Evolutionary conservation across 1,284 basidiomycete species (phyloP).

Genomic region (Apiotrichum montevideense): DNA sequence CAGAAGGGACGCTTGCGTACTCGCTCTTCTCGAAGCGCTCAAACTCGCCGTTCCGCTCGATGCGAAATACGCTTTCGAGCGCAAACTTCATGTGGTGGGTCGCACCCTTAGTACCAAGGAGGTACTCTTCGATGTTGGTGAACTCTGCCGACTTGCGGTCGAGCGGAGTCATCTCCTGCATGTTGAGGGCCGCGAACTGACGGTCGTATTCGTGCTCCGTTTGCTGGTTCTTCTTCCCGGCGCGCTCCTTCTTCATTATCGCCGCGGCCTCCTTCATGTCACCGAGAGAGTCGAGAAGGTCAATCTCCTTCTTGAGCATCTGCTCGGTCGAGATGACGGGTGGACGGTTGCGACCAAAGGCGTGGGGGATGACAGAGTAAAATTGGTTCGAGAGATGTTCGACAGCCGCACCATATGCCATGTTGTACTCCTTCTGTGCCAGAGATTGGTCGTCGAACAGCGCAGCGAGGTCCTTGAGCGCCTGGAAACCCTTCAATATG

Average conservation of each 20-base stretch:
- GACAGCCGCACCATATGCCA: conserved; percentile 40
- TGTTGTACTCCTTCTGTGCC: conserved; percentile 28
- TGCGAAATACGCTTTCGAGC: conserved; percentile 54
- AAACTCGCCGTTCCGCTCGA: conserved; percentile 54
- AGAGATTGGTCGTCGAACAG: conserved; percentile 51
- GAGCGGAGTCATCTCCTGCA: conserved; percentile 56
- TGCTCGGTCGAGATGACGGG: conserved; percentile 48
- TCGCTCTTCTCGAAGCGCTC: conserved; percentile 54
- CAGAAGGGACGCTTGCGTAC: conserved; percentile 48
- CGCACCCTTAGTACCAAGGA: conserved; percentile 54
- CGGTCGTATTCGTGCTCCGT: conserved; percentile 57
- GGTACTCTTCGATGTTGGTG: conserved; percentile 52
- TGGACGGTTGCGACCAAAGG: conserved; percentile 55
- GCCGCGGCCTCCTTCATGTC: conserved; percentile 58
- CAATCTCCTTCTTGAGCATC: conserved; percentile 56
- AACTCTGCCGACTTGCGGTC: conserved; percentile 51
- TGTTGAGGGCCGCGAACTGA: conserved; percentile 54
- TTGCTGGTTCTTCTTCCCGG: conserved; percentile 45
- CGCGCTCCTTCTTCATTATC: conserved; percentile 51
- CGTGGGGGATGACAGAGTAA: conserved; percentile 58
- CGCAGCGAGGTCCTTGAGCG: conserved; percentile 52
- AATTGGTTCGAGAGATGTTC: conserved; percentile 51
- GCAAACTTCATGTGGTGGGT: conserved; percentile 42
- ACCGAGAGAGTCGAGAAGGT: conserved; percentile 59
- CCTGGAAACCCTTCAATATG: conserved; percentile 15